Conservation (phyloP, 2,329 filamentous ascomycete species). For the Hymenoscyphus scutula region DNA sequence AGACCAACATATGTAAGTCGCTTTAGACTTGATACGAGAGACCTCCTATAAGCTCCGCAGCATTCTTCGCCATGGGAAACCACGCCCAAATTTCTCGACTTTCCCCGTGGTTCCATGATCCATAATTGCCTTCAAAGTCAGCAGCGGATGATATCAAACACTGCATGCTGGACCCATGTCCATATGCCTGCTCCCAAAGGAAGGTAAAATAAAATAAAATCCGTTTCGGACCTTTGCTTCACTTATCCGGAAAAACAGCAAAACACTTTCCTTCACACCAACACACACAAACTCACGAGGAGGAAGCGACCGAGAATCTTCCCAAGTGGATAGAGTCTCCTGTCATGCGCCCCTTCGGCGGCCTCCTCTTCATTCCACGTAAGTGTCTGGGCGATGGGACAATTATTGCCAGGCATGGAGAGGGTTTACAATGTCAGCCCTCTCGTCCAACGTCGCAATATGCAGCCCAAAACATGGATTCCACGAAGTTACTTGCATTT, state of each 20-base stretch:
- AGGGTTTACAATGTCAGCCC: conserved; percentile 20
- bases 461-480: conserved; percentile 22
- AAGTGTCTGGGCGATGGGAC: background rate
- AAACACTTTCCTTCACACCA: conserved; percentile 9
- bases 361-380: background rate
- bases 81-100: background rate
- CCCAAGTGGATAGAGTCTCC: background rate
- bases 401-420: background rate
- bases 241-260: conserved; percentile 27
- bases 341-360: background rate
- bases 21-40: background rate
- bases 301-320: background rate
- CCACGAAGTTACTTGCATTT: background rate
- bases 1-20: background rate
- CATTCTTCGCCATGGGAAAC: background rate
- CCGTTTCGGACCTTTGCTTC: conserved; percentile 18
- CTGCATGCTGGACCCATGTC: conserved; percentile 5
- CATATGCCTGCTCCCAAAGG: background rate
- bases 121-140: background rate
- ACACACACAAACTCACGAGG: background rate
- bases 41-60: too few species aligned
- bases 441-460: conserved; percentile 28
- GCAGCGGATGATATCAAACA: conserved; percentile 6
- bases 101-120: background rate
- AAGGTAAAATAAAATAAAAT: conserved; percentile 5